phyloP scores from a whole-genome alignment of 257 asterid species.

The Ophiorrhiza pumila region DNA sequence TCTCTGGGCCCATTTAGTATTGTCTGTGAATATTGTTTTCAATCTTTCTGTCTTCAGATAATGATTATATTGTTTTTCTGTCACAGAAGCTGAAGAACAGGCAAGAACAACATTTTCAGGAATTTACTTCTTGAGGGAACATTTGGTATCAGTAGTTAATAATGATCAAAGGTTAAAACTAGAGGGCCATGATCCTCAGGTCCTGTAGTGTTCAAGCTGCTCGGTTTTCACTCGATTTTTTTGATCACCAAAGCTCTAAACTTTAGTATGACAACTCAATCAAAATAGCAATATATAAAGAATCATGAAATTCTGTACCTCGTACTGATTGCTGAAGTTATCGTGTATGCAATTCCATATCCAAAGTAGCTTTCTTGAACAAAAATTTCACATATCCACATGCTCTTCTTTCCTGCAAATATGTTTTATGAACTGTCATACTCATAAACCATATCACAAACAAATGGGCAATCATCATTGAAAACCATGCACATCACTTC shows the following conservation, averaged over 20 bases:
- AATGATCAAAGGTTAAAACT: too few species aligned
- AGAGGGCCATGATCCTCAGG: background rate
- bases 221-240: background rate
- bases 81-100: background rate
- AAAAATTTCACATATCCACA: conserved; percentile 47
- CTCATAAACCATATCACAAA: background rate
- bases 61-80: too few species aligned
- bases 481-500: too few species aligned
- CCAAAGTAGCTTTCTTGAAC: conserved; percentile 58
- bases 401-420: conserved; percentile 54
- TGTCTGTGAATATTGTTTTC: background rate
- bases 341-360: conserved; percentile 58
- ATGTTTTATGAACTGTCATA: background rate
- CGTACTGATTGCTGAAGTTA: conserved; percentile 58
- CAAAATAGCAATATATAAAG: background rate
- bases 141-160: too few species aligned
- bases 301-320: conserved; percentile 29
- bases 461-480: too few species aligned
- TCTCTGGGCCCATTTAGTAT: background rate
- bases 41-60: background rate
- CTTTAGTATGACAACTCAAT: background rate
- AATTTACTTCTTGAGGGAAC: too few species aligned
- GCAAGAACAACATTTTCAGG: background rate
- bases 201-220: background rate
- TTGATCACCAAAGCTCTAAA: background rate